These are phyloP conservation scores for Setaria viridis DNA, from an alignment of 202 grass and related monocot species.

Conservation along the genomic window DNA sequence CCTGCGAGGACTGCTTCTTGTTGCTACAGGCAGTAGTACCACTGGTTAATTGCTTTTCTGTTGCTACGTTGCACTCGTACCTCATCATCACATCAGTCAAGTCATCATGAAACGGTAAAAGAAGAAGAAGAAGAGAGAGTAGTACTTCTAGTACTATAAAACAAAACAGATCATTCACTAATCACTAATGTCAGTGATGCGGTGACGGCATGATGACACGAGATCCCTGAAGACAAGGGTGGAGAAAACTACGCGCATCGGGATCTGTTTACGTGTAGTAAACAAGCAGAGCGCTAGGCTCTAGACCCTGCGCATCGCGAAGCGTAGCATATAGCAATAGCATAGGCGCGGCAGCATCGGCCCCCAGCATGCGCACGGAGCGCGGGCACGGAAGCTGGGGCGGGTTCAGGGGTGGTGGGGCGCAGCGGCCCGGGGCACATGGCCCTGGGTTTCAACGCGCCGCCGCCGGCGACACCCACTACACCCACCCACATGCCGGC, in stretches of 20 bases:
- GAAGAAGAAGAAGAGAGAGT: neutral
- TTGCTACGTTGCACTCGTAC: neutral
- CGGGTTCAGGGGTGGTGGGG: conserved; percentile 6
- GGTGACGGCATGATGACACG: neutral
- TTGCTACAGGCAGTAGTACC: neutral
- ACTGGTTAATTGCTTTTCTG: neutral
- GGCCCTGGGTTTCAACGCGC: conserved; percentile 27
- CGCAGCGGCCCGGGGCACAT: conserved; percentile 53
- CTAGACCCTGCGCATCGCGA: neutral
- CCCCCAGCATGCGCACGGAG: neutral
- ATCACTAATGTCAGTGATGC: neutral
- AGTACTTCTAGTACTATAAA: neutral
- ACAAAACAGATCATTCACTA: neutral
- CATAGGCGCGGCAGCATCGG: neutral
- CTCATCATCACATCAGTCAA: neutral
- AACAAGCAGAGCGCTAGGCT: neutral
- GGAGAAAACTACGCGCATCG: conserved; percentile 14
- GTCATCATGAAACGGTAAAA: neutral
- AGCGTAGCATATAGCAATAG: no score
- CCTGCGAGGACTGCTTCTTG: neutral
- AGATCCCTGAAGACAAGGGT: conserved; percentile 4
- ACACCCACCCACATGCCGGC: conserved; percentile 38
- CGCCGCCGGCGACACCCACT: conserved; percentile 34
- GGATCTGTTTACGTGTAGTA: neutral
- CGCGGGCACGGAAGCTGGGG: neutral